A percentile compares a stretch with the other conserved stretches of the same genome.
These are phyloP conservation scores for Marasmius tenuissimus DNA, from an alignment of 1,284 basidiomycete genomes.

Conservation along the genomic window DNA sequence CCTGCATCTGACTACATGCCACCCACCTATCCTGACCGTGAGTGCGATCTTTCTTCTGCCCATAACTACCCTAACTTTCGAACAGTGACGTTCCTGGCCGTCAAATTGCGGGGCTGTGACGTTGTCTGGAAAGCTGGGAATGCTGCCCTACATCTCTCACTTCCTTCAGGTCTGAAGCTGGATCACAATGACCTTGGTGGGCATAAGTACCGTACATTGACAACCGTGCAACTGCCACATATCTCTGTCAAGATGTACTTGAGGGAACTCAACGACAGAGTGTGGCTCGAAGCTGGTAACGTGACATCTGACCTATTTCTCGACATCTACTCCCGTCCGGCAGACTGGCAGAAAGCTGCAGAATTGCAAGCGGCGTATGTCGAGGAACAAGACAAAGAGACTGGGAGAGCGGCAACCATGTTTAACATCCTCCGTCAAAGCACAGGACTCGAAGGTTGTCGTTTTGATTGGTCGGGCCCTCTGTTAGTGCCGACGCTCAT, in stretches of 20 bases:
- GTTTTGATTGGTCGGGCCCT: not conserved
- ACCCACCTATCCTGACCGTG: conserved; percentile 74
- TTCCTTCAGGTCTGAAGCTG: conserved; percentile 62
- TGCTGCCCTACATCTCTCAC: conserved; percentile 54
- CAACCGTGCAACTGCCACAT: conserved; percentile 54
- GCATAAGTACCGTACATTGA: conserved; percentile 59
- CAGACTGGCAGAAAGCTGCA: conserved; percentile 55
- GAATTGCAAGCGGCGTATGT: conserved; percentile 67
- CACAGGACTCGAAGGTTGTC: conserved; percentile 13
- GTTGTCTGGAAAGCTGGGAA: conserved; percentile 51
- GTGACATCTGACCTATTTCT: conserved; percentile 55
- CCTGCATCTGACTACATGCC: conserved; percentile 72
- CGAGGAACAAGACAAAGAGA: conserved; percentile 67
- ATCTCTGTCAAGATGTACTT: conserved; percentile 47
- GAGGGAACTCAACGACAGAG: conserved; percentile 34
- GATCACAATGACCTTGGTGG: conserved; percentile 77
- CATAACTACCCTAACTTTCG: conserved; percentile 5
- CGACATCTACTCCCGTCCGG: conserved; percentile 70
- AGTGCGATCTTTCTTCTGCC: conserved; percentile 19
- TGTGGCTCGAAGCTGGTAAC: conserved; percentile 72
- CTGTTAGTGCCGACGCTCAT: conserved; percentile 1
- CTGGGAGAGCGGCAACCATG: conserved; percentile 63
- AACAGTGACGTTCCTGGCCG: conserved; percentile 72
- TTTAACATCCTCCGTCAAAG: conserved; percentile 34
- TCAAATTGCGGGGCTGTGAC: conserved; percentile 55